Conservation (phyloP, 768 basidiomycete genomes). For the Psilocybe azurescens region DNA sequence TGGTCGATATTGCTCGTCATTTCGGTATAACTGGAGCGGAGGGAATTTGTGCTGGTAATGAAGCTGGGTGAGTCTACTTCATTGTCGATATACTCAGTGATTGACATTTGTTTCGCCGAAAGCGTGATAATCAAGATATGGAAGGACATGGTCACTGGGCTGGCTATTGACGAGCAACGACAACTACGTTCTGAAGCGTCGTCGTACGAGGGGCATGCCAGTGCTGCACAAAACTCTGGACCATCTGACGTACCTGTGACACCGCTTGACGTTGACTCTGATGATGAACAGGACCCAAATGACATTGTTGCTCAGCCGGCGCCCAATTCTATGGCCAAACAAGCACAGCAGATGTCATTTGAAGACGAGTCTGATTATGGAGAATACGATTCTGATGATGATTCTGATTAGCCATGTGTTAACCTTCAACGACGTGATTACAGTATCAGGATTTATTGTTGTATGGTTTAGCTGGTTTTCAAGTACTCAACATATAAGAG, state of each 20-base stretch:
- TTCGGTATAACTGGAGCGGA: conserved; percentile 37
- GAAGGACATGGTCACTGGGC: conserved; percentile 50
- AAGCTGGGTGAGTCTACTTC: conserved; percentile 46
- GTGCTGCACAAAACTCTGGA: not conserved
- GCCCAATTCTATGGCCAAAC: not conserved
- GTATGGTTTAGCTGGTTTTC: too few species aligned
- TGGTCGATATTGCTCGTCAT: conserved; percentile 37
- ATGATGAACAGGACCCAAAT: conserved; percentile 40
- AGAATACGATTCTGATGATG: conserved; percentile 3
- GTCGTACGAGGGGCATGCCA: not conserved
- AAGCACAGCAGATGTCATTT: not conserved
- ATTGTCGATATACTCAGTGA: not conserved
- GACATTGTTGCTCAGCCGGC: conserved; percentile 21
- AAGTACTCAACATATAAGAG: not conserved
- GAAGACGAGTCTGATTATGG: conserved; percentile 28
- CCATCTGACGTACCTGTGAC: conserved; percentile 4
- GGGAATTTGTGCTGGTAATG: conserved; percentile 56
- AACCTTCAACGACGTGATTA: not conserved
- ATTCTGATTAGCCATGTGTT: not conserved
- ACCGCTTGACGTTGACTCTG: conserved; percentile 28
- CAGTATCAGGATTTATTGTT: too few species aligned
- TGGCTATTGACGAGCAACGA: conserved; percentile 51
- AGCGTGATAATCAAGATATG: conserved; percentile 51
- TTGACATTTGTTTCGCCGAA: not conserved
- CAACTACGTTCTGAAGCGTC: conserved; percentile 1